Evolutionary conservation across 1,284 basidiomycete genomes (phyloP), one percentile per base, ranked within the genome.

Genomic region (Polyporus tsugae): DNA sequence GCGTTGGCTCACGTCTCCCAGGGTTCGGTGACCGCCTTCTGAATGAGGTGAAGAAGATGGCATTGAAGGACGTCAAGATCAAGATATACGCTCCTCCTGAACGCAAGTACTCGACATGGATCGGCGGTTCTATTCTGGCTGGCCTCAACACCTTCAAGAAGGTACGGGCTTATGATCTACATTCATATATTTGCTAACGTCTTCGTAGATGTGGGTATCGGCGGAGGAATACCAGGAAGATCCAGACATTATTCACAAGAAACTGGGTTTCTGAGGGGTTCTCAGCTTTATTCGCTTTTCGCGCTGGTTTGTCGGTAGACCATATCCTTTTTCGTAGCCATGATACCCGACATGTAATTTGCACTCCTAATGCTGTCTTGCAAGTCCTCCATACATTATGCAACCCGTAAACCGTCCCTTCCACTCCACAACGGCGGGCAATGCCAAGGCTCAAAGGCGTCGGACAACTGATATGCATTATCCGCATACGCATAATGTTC

Each of bases 61-160:
- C 96, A n/a, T 81, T 99, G 73, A 96, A 98, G 77, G 98, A 99
- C 75, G 91, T 97, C 78, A 99, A 99, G 86, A 96, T 99, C 82
- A 98, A 98, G 85, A 99, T 99, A 77, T 98, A 96, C 75, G 98
- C 98, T 15, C 98, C 98, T 38, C 98, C 98, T n/a, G 98, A 99
- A 82, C 91, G 98, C 72, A 99, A 99, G 83, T 99, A 99, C 82
- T 97, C 96, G 22, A 99, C 97, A 33, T 99, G 98, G 98, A 99
- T 99, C 75, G 98, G 98, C 63, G 97, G 97, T 5, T 96, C 95
- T 67, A 98, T 98, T 78, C 83, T 99, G 65, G 97, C 97, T 58
- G 97, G 97, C 49, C 82, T 99, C 69, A 97, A 91, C 75, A 98
- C 98, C 25, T 99, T 99, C 85, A 99, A 97, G 84, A 98, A 98